A percentile compares a stretch with the other conserved stretches of the same genome.
Conservation (phyloP, 116 monocot genomes). For the Iris pallida region DNA sequence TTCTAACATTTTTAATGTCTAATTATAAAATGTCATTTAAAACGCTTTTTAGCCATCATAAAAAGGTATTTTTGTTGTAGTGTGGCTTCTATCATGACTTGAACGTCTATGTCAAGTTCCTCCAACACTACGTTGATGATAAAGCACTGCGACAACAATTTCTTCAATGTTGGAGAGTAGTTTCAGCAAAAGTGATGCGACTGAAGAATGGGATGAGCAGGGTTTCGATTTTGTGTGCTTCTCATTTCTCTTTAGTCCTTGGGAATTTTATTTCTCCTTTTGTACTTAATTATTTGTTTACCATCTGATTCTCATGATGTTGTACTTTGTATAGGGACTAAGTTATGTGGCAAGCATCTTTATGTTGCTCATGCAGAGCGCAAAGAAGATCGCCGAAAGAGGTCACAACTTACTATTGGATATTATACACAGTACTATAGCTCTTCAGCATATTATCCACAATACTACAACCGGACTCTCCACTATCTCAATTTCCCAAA, state of each 20-base stretch:
- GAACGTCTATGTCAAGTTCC: constrained; percentile 41
- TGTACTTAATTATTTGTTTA: neutral
- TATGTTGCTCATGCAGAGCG: constrained; percentile 27
- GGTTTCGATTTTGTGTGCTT: constrained; percentile 59
- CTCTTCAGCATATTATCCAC: neutral
- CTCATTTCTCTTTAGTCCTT: constrained; percentile 1
- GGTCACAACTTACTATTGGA: neutral
- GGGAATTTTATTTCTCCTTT: neutral
- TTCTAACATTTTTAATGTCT: too few species aligned
- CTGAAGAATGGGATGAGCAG: constrained; percentile 29
- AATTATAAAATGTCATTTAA: too few species aligned
- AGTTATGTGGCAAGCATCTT: constrained; percentile 18
- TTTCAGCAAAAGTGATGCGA: constrained; percentile 26
- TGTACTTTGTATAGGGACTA: constrained; percentile 18
- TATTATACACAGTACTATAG: neutral
- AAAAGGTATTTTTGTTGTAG: too few species aligned
- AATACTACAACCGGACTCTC: neutral
- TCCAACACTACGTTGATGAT: constrained; percentile 30
- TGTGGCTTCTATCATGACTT: constrained; percentile 18
- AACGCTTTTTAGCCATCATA: too few species aligned
- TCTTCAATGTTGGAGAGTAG: constrained; percentile 27
- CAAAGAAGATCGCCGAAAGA: constrained; percentile 17
- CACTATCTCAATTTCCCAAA: neutral
- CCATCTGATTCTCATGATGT: neutral
- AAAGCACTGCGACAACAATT: constrained; percentile 28